These are phyloP conservation scores for Boletus eberwhitei DNA, from an alignment of 768 basidiomycete genomes.

Conservation along the genomic window DNA sequence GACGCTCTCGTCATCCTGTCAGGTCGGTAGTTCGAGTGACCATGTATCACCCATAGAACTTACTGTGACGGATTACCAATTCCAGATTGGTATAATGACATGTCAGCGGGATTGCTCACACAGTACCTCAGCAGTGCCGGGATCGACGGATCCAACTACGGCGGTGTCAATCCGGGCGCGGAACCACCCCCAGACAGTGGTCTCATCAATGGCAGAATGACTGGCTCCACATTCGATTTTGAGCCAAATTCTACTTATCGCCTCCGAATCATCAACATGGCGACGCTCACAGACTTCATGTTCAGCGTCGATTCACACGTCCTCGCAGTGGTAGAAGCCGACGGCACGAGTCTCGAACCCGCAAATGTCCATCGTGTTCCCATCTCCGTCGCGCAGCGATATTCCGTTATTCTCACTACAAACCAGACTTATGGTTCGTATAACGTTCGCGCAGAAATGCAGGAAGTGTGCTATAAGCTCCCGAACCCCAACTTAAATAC, in stretches of 20 bases:
- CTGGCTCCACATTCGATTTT: constrained; percentile 28
- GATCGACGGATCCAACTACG: constrained; percentile 28
- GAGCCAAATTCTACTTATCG: constrained; percentile 40
- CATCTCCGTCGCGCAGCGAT: constrained; percentile 47
- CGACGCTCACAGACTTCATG: constrained; percentile 42
- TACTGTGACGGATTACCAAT: neutral
- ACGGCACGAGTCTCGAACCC: constrained; percentile 43
- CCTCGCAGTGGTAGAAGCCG: constrained; percentile 47
- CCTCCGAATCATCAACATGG: constrained; percentile 46
- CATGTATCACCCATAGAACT: neutral
- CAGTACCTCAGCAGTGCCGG: constrained; percentile 30
- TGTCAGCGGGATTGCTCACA: constrained; percentile 29
- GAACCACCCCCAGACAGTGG: constrained; percentile 39
- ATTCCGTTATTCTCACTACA: constrained; percentile 44
- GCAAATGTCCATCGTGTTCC: constrained; percentile 37
- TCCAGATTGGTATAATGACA: constrained; percentile 34
- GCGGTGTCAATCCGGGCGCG: constrained; percentile 30
- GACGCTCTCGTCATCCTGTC: constrained; percentile 38
- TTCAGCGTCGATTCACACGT: constrained; percentile 47
- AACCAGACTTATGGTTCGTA: constrained; percentile 37
- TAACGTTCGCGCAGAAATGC: constrained; percentile 38
- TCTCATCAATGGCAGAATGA: constrained; percentile 33
- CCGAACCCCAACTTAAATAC: constrained; percentile 26
- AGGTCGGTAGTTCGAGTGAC: constrained; percentile 24
- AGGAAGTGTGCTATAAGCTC: constrained; percentile 31